Evolutionary conservation across 1,284 basidiomycete species (phyloP), one percentile per base, ranked within the genome.

Genomic region (Ceratobasidium sp.): DNA sequence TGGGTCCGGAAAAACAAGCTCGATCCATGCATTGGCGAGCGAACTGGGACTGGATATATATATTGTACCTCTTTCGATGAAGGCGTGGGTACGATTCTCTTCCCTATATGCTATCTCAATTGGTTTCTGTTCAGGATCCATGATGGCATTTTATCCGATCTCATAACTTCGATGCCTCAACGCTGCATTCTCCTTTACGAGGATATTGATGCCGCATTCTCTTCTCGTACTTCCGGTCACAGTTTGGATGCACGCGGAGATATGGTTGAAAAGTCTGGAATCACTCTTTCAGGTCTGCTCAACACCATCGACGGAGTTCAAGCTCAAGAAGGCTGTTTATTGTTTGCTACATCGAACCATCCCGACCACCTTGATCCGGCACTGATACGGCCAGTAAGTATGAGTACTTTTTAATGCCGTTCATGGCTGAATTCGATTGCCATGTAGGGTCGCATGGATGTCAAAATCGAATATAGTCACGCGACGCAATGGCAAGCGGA

Each of bases 21-120:
- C 89, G 3, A 89, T 91, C 39, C 89, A 89, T 78, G 89, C 89
- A 3, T 81, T 91, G 47, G 79, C 78, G 23, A 63, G 89, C 2
- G 89, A 89, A 81, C 84, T 91, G 1, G 86, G 86, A 26, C 83
- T 90, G 13, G 89, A 90, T 78, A 89, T 91, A 26, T 91, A 89
- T 77, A 85, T 87, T 0, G 80, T 91, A 8, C 89, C 88, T 0
- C 83, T 91, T 4, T 85, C 88, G 0, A 84, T 87, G 28, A 82
- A 84, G 39, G 86, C 85, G 87, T 89, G 51, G 86, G 83, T 42
- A 33, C 17, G 54, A 35, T 31, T 69, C 28, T 31, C 53, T n/a
- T 35, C n/a, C 23, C 37, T 23, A 47, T 33, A 45, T 11, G 17
- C 45, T n/a, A 0, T 13, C 45, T 31, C 45, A 49, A 53, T 35